Percentiles rank a stretch among this genome's conserved stretches.
phyloP scores from a whole-genome alignment of 2,329 filamentous ascomycete genomes.

The Volutella citrinella region DNA sequence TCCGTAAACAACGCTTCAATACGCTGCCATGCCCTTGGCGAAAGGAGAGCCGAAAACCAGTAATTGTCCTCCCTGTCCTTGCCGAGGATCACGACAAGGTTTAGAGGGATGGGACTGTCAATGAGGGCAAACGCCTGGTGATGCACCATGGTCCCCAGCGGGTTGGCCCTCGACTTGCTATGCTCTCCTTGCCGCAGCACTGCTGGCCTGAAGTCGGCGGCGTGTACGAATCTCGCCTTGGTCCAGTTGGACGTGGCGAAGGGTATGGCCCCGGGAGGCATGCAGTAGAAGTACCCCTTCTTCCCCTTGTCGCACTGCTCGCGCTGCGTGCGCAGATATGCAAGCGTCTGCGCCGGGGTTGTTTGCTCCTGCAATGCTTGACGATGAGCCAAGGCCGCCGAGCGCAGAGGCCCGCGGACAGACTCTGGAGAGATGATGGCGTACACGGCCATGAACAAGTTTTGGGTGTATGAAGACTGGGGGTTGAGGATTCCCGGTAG shows the following conservation, averaged over 20 bases:
- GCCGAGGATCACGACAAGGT: conserved; percentile 20
- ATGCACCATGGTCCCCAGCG: conserved; percentile 16
- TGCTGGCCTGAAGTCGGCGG: conserved; percentile 35
- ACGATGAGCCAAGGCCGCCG: conserved; percentile 29
- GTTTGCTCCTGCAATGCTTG: conserved; percentile 31
- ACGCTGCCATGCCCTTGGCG: conserved; percentile 23
- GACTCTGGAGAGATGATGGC: conserved; percentile 19
- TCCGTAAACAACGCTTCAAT: conserved; percentile 21
- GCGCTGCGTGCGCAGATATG: conserved; percentile 22
- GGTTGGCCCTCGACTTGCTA: conserved; percentile 10
- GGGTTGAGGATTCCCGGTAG: conserved; percentile 15
- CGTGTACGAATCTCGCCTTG: conserved; percentile 31
- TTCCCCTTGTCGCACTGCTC: conserved; percentile 15
- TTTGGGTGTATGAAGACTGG: conserved; percentile 25
- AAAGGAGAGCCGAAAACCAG: conserved; percentile 23
- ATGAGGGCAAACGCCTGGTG: conserved; percentile 11
- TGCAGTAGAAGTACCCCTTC: conserved; percentile 27
- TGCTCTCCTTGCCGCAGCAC: conserved; percentile 14
- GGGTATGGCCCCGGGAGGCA: conserved; percentile 27
- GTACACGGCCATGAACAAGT: conserved; percentile 20
- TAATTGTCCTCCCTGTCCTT: conserved; percentile 27
- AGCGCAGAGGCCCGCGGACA: conserved; percentile 21
- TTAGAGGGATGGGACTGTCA: conserved; percentile 6
- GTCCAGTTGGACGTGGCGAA: conserved; percentile 39
- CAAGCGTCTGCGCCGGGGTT: conserved; percentile 31